These are phyloP conservation scores for Colletotrichum acutatum DNA, from an alignment of 2,329 filamentous ascomycete genomes.

Conservation along the genomic window DNA sequence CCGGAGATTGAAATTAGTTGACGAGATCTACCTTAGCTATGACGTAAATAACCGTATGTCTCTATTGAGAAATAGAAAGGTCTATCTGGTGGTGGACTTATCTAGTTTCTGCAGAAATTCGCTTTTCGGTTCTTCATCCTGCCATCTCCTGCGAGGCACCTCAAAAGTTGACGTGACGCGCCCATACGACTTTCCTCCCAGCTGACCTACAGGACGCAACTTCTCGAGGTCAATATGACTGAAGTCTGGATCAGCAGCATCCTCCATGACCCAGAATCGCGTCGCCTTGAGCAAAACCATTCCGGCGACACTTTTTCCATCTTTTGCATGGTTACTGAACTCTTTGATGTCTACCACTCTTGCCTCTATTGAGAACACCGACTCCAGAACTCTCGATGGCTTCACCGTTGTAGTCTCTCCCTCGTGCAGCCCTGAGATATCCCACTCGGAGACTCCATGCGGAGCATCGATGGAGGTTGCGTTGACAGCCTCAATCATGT, in stretches of 20 bases:
- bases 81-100: neutral
- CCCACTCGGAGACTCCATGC: slow-evolving; percentile 82
- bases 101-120: slow-evolving; percentile 19
- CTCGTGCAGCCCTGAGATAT: slow-evolving; percentile 67
- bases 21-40: too few relatives aligned
- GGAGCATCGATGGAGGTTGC: slow-evolving; percentile 81
- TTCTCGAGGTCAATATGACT: slow-evolving; percentile 76
- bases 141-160: slow-evolving; percentile 56
- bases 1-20: too few relatives aligned
- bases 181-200: slow-evolving; percentile 89
- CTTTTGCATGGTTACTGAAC: slow-evolving; percentile 76
- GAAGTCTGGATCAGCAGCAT: slow-evolving; percentile 82
- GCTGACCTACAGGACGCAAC: slow-evolving; percentile 77
- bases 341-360: slow-evolving; percentile 80
- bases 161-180: slow-evolving; percentile 77
- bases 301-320: slow-evolving; percentile 79
- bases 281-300: slow-evolving; percentile 84
- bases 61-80: neutral
- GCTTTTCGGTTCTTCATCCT: slow-evolving; percentile 37
- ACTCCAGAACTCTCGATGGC: slow-evolving; percentile 80
- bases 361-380: slow-evolving; percentile 83
- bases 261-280: slow-evolving; percentile 88
- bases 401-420: slow-evolving; percentile 63
- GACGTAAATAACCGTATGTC: neutral
- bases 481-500: slow-evolving; percentile 89